Evolutionary conservation across 179 eudicot species (phyloP).

Genomic region (Beta corolliflora): DNA sequence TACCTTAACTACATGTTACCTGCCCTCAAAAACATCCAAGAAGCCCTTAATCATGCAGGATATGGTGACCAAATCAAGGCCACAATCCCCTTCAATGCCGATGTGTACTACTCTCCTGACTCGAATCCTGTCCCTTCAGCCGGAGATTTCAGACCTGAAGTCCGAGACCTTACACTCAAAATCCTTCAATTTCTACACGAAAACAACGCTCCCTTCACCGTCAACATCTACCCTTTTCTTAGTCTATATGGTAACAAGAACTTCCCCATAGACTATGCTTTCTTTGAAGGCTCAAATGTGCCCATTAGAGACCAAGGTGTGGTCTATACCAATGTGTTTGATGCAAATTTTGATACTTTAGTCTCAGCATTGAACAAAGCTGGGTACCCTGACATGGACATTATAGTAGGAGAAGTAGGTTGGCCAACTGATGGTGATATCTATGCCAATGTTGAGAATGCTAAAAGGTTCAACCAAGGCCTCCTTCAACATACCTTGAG

Average conservation of each 20-base stretch:
- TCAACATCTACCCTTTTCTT: conserved; percentile 95
- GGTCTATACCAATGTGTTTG: conserved; percentile 81
- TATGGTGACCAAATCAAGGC: conserved; percentile 66
- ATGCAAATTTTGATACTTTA: conserved; percentile 88
- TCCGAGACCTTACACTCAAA: conserved; percentile 61
- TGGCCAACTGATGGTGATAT: conserved; percentile 97
- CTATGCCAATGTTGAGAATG: conserved; percentile 62
- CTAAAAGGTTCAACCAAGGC: conserved; percentile 83
- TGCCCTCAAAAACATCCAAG: conserved; percentile 77
- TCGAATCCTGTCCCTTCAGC: conserved; percentile 88
- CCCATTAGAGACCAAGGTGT: conserved; percentile 54
- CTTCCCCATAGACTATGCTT: conserved; percentile 85
- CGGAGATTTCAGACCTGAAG: conserved; percentile 88
- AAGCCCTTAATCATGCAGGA: conserved; percentile 72
- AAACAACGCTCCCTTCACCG: conserved; percentile 81
- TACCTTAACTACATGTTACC: conserved; percentile 64
- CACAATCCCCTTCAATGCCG: conserved; percentile 91
- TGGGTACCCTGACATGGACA: conserved; percentile 75
- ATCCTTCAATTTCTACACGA: conserved; percentile 60
- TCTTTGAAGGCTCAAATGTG: conserved; percentile 67
- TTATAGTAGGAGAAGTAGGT: conserved; percentile 89
- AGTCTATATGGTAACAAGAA: conserved; percentile 72
- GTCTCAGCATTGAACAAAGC: conserved; percentile 66
- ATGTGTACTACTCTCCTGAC: conserved; percentile 83
- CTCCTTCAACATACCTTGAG: conserved; percentile 58